phyloP scores from a whole-genome alignment of 192 early-diverging fungal species.

The Coemansia biformis region DNA sequence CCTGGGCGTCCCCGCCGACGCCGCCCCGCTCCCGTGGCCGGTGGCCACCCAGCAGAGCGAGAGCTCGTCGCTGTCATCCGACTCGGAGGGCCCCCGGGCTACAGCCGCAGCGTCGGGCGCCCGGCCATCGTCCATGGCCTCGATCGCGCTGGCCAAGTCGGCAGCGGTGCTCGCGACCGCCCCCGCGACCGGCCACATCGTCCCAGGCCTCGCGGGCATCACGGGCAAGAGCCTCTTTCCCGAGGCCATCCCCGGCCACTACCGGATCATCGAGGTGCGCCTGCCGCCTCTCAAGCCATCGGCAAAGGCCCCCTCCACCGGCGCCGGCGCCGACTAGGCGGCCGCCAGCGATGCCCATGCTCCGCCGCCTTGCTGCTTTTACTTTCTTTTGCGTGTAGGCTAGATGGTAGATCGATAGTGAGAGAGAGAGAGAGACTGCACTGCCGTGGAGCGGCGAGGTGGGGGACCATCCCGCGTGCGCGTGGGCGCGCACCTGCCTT shows the following conservation, averaged over 20 bases:
- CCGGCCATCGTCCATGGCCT: constrained; percentile 14
- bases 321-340: neutral
- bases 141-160: constrained; percentile 16
- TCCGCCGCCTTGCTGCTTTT: too few relatives aligned
- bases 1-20: constrained; percentile 14
- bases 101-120: neutral
- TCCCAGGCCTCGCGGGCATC: constrained; percentile 32
- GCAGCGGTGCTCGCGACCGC: neutral
- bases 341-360: too few relatives aligned
- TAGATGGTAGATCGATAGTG: too few relatives aligned
- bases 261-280: constrained; percentile 38
- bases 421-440: too few relatives aligned
- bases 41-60: neutral
- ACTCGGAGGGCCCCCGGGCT: too few relatives aligned
- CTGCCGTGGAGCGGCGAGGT: too few relatives aligned
- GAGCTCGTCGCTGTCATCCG: too few relatives aligned
- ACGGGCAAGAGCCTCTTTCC: constrained; percentile 31
- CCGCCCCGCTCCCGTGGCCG: neutral
- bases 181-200: constrained; percentile 6
- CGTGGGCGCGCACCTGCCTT: too few relatives aligned
- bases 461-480: too few relatives aligned
- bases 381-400: too few relatives aligned
- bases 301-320: neutral
- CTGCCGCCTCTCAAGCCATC: constrained; percentile 33
- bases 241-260: constrained; percentile 25